Evolutionary conservation across 1,139 yeast species (phyloP), one percentile per base, ranked within the genome.

Genomic region (Debaryomyces sp.): DNA sequence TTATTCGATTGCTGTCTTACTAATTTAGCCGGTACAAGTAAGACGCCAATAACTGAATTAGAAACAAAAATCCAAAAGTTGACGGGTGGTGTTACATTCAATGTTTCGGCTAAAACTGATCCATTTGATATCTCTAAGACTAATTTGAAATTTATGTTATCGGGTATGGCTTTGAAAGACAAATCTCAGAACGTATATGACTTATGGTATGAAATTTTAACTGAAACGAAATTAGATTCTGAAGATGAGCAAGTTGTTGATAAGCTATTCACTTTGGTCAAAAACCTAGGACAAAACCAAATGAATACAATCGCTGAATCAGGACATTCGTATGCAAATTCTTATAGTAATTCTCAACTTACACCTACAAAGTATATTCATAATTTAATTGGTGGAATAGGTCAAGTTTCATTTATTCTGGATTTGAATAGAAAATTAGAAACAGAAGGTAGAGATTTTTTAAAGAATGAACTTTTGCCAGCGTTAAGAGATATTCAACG

Each of bases 281-380:
- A 87, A 58, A 81, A 85, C 45, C 68, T 86, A 62, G 87, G 89
- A 0, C 87, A 92, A 39, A 92, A 90, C 58, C 90, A 89, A 59
- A 73, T 91, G 56, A 85, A 91, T 58, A 75, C 79, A 9, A 80
- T 91, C 45, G 94, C 97, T 6, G 96, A 92, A 52, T 75, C 87
- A 44, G 99, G 99, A 1, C 98, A 94, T 62, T 75, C 87, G 1
- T 92, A 79, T 67, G 97, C 98, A 1, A 79, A 84, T 55, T 77
- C 84, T 5, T 82, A 73, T 56, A 85, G 96, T 4, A 75, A 81
- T 36, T 80, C 96, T 0, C 78, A 82, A 34, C 70, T 90, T 10
- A 81, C 90, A 1, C 71, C 81, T 1, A 75, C 84, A 15, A 83
- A 82, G 48, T 75, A 84, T 9, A 73, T 91, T 18, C 74, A 77